phyloP scores from a whole-genome alignment of 2,329 filamentous ascomycete species.

The Ophiocordyceps robertsii region DNA sequence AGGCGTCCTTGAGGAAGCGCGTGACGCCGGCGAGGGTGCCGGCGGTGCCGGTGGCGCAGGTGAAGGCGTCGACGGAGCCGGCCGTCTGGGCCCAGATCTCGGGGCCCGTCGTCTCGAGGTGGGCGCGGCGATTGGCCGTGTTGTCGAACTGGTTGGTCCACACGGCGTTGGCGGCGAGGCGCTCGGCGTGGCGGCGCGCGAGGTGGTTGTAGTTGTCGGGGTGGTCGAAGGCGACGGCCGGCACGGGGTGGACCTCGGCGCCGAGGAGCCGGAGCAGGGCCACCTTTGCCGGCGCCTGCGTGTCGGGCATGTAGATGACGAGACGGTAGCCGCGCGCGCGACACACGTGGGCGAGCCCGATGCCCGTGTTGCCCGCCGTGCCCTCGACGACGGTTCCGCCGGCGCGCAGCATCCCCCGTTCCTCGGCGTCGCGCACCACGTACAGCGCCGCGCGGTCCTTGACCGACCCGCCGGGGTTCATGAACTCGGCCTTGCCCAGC shows the following conservation, averaged over 20 bases:
- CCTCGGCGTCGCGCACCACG: constrained; percentile 87
- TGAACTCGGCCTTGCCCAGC: constrained; percentile 95
- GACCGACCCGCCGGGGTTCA: constrained; percentile 91
- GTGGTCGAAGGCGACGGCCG: constrained; percentile 90
- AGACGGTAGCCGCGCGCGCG: constrained; percentile 82
- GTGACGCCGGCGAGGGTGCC: constrained; percentile 86
- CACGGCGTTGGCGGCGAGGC: constrained; percentile 64
- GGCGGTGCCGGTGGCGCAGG: constrained; percentile 84
- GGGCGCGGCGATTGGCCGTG: constrained; percentile 79
- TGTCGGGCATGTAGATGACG: constrained; percentile 99
- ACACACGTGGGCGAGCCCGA: constrained; percentile 94
- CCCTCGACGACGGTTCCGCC: constrained; percentile 95
- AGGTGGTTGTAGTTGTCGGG: constrained; percentile 97
- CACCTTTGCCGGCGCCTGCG: constrained; percentile 95
- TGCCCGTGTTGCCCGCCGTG: constrained; percentile 94
- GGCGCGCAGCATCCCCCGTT: constrained; percentile 64
- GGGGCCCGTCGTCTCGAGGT: constrained; percentile 92
- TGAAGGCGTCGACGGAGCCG: constrained; percentile 84
- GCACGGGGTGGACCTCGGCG: constrained; percentile 91
- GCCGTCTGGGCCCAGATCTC: constrained; percentile 92
- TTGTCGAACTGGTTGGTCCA: constrained; percentile 99
- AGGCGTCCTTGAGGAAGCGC: constrained; percentile 74
- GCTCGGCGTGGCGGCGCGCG: constrained; percentile 77
- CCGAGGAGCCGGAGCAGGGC: constrained; percentile 82
- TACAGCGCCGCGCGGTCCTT: constrained; percentile 95